These are phyloP conservation scores for Nepenthes mirabilis DNA, from an alignment of 148 eudicot species.

Conservation along the genomic window DNA sequence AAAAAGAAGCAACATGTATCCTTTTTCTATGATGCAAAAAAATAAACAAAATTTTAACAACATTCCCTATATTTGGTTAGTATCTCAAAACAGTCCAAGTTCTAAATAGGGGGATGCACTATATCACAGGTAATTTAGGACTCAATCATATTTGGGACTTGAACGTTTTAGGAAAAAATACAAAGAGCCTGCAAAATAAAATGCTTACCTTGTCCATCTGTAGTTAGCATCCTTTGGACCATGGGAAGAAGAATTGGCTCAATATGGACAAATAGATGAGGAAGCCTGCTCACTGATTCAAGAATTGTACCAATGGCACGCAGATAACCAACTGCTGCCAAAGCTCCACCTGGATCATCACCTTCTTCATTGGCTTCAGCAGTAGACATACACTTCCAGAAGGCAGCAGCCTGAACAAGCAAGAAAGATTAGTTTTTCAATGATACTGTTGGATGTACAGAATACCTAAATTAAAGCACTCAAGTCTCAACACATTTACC, in stretches of 20 bases:
- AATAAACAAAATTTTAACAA: too few relatives aligned
- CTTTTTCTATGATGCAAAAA: too few relatives aligned
- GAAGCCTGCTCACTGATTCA: constrained; percentile 89
- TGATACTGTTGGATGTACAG: neutral
- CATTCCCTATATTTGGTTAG: too few relatives aligned
- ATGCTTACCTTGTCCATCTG: constrained; percentile 90
- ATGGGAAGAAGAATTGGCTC: constrained; percentile 93
- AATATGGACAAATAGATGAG: constrained; percentile 71
- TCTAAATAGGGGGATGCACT: too few relatives aligned
- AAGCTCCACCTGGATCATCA: constrained; percentile 92
- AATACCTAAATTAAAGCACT: neutral
- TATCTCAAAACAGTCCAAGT: too few relatives aligned
- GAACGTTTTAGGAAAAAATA: neutral
- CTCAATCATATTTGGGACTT: too few relatives aligned
- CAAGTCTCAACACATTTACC: constrained; percentile 23
- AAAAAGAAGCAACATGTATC: too few relatives aligned
- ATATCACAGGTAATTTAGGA: too few relatives aligned
- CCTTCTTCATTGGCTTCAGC: constrained; percentile 91
- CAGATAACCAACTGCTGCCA: constrained; percentile 99
- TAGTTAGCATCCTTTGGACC: constrained; percentile 91
- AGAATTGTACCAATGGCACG: constrained; percentile 99
- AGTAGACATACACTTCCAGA: constrained; percentile 90
- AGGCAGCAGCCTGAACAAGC: constrained; percentile 66
- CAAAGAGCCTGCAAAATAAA: neutral
- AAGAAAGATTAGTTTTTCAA: constrained; percentile 4